phyloP scores from a whole-genome alignment of 2,329 filamentous ascomycete species.

The Claviceps cyperi region DNA sequence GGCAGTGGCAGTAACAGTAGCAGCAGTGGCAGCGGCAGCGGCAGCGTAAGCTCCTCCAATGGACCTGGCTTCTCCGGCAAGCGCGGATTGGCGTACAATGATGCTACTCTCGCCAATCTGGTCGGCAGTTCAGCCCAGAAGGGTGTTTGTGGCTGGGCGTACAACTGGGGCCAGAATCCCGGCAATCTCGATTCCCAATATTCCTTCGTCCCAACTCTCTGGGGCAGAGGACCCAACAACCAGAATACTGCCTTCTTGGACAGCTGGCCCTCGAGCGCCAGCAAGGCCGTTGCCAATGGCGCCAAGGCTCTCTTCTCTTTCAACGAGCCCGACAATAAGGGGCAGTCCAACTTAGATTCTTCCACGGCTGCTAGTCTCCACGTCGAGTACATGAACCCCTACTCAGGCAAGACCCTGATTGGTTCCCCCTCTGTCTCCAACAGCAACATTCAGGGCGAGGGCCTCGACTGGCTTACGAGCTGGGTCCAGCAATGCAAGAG shows the following conservation, averaged over 20 bases:
- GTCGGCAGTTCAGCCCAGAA: constrained; percentile 29
- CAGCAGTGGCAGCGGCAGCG: too few species aligned
- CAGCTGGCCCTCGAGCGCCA: constrained; percentile 38
- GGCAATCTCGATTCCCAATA: constrained; percentile 28
- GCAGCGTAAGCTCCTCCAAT: constrained; percentile 1
- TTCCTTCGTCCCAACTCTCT: constrained; percentile 55
- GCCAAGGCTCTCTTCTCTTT: constrained; percentile 47
- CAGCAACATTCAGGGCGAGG: constrained; percentile 33
- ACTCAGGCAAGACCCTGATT: constrained; percentile 36
- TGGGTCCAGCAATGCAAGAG: not conserved
- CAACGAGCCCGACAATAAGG: constrained; percentile 54
- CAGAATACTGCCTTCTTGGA: constrained; percentile 15
- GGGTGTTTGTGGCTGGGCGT: constrained; percentile 39
- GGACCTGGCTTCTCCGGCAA: constrained; percentile 24
- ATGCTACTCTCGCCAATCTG: constrained; percentile 33
- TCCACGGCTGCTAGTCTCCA: constrained; percentile 36
- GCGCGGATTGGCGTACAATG: constrained; percentile 58
- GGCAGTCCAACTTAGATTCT: constrained; percentile 46
- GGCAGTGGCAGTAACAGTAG: too few species aligned
- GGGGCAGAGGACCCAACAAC: constrained; percentile 27
- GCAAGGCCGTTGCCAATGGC: constrained; percentile 37
- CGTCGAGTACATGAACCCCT: constrained; percentile 40
- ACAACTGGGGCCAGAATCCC: constrained; percentile 49
- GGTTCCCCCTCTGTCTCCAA: constrained; percentile 49
- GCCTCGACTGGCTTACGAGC: constrained; percentile 27